Conservation (phyloP, 2,329 filamentous ascomycete genomes). For the Fonsecaea nubica region DNA sequence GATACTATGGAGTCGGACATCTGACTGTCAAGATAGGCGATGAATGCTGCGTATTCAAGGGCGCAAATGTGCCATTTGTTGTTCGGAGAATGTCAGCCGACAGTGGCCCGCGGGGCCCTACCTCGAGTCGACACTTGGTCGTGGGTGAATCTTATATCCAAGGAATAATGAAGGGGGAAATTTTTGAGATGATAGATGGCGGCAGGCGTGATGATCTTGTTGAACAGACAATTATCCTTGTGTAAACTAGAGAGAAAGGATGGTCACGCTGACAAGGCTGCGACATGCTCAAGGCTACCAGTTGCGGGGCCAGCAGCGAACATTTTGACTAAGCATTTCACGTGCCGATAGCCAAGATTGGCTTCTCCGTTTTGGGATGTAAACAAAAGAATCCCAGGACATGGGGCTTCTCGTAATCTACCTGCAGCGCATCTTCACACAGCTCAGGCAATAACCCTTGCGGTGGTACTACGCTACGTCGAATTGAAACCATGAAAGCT, state of each 20-base stretch:
- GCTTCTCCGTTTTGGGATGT: conserved; percentile 18
- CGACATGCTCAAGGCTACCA: background rate
- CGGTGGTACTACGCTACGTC: background rate
- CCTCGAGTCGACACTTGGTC: conserved; percentile 2
- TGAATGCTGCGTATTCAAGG: conserved; percentile 24
- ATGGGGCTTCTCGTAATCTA: background rate
- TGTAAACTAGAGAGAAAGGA: background rate
- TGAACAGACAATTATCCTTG: conserved; percentile 1
- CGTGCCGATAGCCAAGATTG: conserved; percentile 8
- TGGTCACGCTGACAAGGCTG: background rate
- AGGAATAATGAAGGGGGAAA: conserved; percentile 27
- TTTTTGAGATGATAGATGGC: conserved; percentile 7
- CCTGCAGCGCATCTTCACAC: conserved; percentile 1
- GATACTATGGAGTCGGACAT: conserved; percentile 29
- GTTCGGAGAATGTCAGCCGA: conserved; percentile 11
- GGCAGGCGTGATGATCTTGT: background rate
- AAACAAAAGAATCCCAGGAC: conserved; percentile 20
- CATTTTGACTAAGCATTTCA: background rate
- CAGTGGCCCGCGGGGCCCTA: background rate
- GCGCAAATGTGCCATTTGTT: conserved; percentile 25
- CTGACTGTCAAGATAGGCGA: conserved; percentile 17
- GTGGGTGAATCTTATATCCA: conserved; percentile 31
- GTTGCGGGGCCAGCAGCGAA: background rate
- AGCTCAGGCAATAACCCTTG: background rate
- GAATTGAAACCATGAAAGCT: conserved; percentile 1